These are phyloP conservation scores for Penicillium canariense DNA, from an alignment of 495 filamentous ascomycete genomes.

Conservation along the genomic window DNA sequence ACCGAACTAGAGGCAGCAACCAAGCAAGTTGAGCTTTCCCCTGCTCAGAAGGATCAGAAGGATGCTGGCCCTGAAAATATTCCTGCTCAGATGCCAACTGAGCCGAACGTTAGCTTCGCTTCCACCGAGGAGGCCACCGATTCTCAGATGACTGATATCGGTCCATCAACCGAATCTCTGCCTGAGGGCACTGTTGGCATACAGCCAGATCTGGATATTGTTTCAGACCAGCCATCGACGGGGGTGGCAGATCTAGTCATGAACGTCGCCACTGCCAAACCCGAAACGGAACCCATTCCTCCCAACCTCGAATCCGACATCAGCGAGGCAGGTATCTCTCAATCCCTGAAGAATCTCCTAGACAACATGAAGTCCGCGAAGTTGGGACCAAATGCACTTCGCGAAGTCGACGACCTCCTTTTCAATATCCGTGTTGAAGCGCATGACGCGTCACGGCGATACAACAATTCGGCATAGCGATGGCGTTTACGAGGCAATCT, in stretches of 20 bases:
- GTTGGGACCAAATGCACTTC: slow-evolving; percentile 51
- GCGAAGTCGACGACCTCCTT: slow-evolving; percentile 63
- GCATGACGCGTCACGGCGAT: slow-evolving; percentile 57
- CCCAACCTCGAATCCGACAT: slow-evolving; percentile 2
- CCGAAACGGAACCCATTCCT: slow-evolving; percentile 17
- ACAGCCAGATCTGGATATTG: slow-evolving; percentile 16
- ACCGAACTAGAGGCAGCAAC: not conserved
- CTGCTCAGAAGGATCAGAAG: not conserved
- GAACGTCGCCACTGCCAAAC: slow-evolving; percentile 14
- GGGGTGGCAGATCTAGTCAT: not conserved
- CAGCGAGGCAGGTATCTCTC: slow-evolving; percentile 38
- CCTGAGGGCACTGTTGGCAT: not conserved
- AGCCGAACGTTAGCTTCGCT: slow-evolving; percentile 1
- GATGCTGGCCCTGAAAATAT: slow-evolving; percentile 3
- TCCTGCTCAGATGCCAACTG: not conserved
- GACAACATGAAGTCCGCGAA: slow-evolving; percentile 48
- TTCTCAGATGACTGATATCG: slow-evolving; percentile 14
- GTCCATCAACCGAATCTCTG: not conserved
- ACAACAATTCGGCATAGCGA: slow-evolving; percentile 44
- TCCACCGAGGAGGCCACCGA: slow-evolving; percentile 24
- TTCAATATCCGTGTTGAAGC: slow-evolving; percentile 65
- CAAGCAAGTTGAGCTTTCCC: not conserved
- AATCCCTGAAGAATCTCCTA: slow-evolving; percentile 49
- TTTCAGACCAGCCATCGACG: not conserved
- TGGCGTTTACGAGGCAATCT: slow-evolving; percentile 31